Conservation (phyloP, 2,329 filamentous ascomycete species). For the Colletotrichum viniferum region DNA sequence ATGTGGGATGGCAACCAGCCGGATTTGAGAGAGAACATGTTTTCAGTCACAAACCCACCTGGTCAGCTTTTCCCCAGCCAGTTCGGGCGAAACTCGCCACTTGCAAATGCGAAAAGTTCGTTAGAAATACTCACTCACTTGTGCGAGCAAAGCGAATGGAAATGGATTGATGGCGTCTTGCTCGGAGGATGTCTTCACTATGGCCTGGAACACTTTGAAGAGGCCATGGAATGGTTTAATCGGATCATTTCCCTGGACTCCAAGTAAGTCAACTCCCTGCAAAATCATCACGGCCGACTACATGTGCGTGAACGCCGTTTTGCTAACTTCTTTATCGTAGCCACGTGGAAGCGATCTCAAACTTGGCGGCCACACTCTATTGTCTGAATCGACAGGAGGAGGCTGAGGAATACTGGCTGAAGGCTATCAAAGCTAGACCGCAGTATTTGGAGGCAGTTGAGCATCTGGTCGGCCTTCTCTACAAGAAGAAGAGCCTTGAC, state of each 20-base stretch:
- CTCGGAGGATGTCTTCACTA: slow-evolving; percentile 92
- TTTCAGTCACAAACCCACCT: not conserved
- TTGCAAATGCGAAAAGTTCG: slow-evolving; percentile 61
- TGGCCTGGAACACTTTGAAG: slow-evolving; percentile 82
- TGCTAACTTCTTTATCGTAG: slow-evolving; percentile 41
- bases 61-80: not conserved
- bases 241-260: slow-evolving; percentile 62
- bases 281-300: not conserved
- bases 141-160: slow-evolving; percentile 81
- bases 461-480: slow-evolving; percentile 87
- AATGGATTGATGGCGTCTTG: slow-evolving; percentile 92
- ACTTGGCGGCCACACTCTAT: slow-evolving; percentile 87
- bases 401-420: slow-evolving; percentile 84
- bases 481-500: slow-evolving; percentile 81
- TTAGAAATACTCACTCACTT: slow-evolving; percentile 74
- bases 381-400: slow-evolving; percentile 83
- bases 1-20: not conserved
- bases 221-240: slow-evolving; percentile 76
- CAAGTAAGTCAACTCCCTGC: slow-evolving; percentile 47
- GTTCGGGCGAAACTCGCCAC: not conserved
- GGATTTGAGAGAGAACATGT: not conserved
- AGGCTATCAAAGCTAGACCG: slow-evolving; percentile 81
- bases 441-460: slow-evolving; percentile 95
- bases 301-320: not conserved
- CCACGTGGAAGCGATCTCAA: slow-evolving; percentile 92